Evolutionary conservation across 805 yeast species (phyloP).

Genomic region (Ogataea zsoltii): DNA sequence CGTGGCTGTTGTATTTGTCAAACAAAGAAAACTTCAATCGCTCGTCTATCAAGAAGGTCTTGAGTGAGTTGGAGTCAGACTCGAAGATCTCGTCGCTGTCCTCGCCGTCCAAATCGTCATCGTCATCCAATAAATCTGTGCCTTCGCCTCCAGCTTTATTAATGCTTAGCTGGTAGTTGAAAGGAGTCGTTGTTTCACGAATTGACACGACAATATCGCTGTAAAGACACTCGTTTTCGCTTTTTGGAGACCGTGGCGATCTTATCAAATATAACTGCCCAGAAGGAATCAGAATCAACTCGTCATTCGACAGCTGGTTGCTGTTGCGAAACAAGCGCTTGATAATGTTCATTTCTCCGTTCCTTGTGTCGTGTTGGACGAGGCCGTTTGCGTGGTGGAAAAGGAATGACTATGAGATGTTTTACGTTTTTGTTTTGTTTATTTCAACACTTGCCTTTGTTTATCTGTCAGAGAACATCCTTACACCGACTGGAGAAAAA

Average conservation of each 20-base stretch:
- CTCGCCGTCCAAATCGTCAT: constrained; percentile 42
- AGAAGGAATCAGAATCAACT: constrained; percentile 66
- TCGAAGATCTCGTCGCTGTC: constrained; percentile 37
- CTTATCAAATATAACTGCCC: constrained; percentile 79
- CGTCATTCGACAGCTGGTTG: constrained; percentile 48
- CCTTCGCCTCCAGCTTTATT: constrained; percentile 71
- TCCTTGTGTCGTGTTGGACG: not conserved
- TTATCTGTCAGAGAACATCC: not conserved
- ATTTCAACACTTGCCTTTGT: not conserved
- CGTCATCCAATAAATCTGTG: constrained; percentile 47
- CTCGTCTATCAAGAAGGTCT: constrained; percentile 67
- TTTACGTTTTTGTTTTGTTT: not conserved
- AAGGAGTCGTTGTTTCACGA: constrained; percentile 65
- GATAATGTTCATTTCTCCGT: constrained; percentile 62
- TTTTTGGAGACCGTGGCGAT: constrained; percentile 79
- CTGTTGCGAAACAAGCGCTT: constrained; percentile 48
- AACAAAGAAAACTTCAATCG: constrained; percentile 56
- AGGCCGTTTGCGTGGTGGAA: too few relatives aligned
- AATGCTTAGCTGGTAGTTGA: constrained; percentile 68
- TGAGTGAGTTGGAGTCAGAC: constrained; percentile 55
- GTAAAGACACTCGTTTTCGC: constrained; percentile 79
- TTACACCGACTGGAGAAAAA: not conserved
- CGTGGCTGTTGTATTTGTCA: constrained; percentile 49
- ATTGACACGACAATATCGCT: constrained; percentile 78
- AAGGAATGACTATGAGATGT: not conserved